phyloP scores from a whole-genome alignment of 805 yeast species.

The Yarrowia keelungensis region DNA sequence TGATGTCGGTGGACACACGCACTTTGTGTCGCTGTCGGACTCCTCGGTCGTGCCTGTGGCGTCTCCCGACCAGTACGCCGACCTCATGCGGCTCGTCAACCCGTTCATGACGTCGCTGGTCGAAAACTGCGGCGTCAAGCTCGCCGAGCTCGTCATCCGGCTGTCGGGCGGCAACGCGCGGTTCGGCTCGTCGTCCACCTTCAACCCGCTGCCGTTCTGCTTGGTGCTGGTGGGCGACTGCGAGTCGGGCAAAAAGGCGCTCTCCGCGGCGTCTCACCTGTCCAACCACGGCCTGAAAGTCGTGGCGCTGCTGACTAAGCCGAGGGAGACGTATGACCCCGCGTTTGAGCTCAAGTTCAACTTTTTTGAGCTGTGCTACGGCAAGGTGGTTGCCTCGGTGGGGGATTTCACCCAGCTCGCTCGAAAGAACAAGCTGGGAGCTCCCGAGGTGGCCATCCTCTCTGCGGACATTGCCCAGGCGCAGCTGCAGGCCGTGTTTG shows the following conservation, averaged over 20 bases:
- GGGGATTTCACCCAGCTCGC: conserved; percentile 11
- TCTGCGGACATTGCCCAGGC: background rate
- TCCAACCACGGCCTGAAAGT: conserved; percentile 70
- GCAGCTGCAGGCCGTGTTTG: conserved; percentile 5
- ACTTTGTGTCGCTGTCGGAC: conserved; percentile 40
- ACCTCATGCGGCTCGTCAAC: conserved; percentile 69
- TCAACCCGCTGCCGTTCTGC: conserved; percentile 80
- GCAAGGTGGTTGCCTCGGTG: conserved; percentile 17
- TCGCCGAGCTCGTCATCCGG: conserved; percentile 65
- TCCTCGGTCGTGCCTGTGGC: conserved; percentile 52
- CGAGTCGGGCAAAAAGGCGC: conserved; percentile 74
- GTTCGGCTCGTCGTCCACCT: conserved; percentile 63
- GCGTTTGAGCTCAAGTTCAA: conserved; percentile 34
- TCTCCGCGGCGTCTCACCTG: conserved; percentile 81
- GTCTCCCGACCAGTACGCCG: conserved; percentile 79
- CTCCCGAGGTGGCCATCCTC: conserved; percentile 26
- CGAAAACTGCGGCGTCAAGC: conserved; percentile 74
- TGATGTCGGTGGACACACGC: background rate
- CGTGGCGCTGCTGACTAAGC: conserved; percentile 54
- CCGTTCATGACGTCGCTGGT: conserved; percentile 61
- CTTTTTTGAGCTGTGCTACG: conserved; percentile 38
- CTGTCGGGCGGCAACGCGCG: conserved; percentile 72
- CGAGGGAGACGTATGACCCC: conserved; percentile 13
- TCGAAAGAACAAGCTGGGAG: conserved; percentile 25
- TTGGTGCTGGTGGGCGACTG: conserved; percentile 71